phyloP scores from a whole-genome alignment of 202 grass and related monocot genomes.

The Thinopyrum obtusiflorum region DNA sequence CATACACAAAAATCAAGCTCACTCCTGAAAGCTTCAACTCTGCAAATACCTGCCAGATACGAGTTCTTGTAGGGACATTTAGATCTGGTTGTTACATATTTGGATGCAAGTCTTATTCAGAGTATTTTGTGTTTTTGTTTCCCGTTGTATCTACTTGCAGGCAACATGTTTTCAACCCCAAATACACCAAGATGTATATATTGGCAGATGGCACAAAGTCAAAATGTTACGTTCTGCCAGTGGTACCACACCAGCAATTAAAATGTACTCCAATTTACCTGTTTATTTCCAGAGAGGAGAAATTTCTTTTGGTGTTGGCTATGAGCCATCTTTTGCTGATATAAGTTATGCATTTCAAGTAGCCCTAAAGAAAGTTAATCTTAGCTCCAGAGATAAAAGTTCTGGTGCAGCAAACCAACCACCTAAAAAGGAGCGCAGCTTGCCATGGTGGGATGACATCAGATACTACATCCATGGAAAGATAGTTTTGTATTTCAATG shows the following conservation, averaged over 20 bases:
- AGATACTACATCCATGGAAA: constrained; percentile 98
- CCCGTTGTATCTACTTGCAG: constrained; percentile 38
- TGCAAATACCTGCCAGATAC: background rate
- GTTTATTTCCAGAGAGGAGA: constrained; percentile 93
- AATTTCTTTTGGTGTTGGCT: constrained; percentile 97
- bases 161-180: constrained; percentile 99
- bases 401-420: constrained; percentile 39
- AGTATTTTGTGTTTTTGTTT: constrained; percentile 11
- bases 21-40: constrained; percentile 13
- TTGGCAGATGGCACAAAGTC: constrained; percentile 93
- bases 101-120: background rate
- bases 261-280: constrained; percentile 94
- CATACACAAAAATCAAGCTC: background rate
- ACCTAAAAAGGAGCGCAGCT: constrained; percentile 87
- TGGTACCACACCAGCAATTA: constrained; percentile 92
- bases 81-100: constrained; percentile 8
- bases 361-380: constrained; percentile 81
- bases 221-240: constrained; percentile 93
- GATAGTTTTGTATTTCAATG: constrained; percentile 76
- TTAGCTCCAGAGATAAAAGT: constrained; percentile 63
- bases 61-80: background rate
- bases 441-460: constrained; percentile 99
- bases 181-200: constrained; percentile 85
- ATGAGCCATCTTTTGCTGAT: constrained; percentile 95
- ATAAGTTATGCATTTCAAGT: constrained; percentile 97